Base-by-base conservation (phyloP, 352 stramenopile species). In the Pythium rhizo-oryzae region DNA sequence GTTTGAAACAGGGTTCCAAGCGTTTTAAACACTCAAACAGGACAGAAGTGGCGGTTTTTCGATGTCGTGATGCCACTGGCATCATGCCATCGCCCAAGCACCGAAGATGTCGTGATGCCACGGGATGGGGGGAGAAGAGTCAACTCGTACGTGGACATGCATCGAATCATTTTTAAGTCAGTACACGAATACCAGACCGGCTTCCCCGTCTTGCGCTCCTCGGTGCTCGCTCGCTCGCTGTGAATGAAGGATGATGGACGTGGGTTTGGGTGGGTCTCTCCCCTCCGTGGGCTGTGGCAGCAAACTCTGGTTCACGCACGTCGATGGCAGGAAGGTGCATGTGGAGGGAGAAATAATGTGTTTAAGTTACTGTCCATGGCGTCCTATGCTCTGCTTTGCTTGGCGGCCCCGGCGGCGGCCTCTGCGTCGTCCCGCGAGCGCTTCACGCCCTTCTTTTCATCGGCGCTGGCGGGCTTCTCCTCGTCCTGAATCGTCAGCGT, bases 51-150 rank as follows among this genome's bases (percentile, higher is more conserved):
- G 24, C 58, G 21, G 55, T 53, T 50, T 56, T 54, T 4, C n/a
- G 62, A 70, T 70, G 33, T 39, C 23, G 55, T 70, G 63, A 70
- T 52, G 56, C 63, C 63, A 64, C 33, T 59, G 62, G 56, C 63
- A 62, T 70, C 63, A 70, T 55, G 47, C 16, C 63, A 70, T 23
- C 63, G 25, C 39, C n/a, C 4, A 25, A 47, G 23, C 54, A 24
- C 39, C 33, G 13, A 59, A n/a, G 58, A 65, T 65, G 58, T 65
- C 58, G 44, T 65, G 58, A 65, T 50, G 59, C 59, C 59, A 65
- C 49, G 4, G 30, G 18, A n/a, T 33, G 47, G 37, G 55, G 4
- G 53, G 39, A 39, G 59, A 58, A 35, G 30, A 65, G 49, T 65
- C 47, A 65, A 65, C 30, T 65, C 46, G 59, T 65, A 21, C 25